Base-by-base conservation (phyloP, 192 early-diverging fungal genomes). In the Coemansia sp. region DNA sequence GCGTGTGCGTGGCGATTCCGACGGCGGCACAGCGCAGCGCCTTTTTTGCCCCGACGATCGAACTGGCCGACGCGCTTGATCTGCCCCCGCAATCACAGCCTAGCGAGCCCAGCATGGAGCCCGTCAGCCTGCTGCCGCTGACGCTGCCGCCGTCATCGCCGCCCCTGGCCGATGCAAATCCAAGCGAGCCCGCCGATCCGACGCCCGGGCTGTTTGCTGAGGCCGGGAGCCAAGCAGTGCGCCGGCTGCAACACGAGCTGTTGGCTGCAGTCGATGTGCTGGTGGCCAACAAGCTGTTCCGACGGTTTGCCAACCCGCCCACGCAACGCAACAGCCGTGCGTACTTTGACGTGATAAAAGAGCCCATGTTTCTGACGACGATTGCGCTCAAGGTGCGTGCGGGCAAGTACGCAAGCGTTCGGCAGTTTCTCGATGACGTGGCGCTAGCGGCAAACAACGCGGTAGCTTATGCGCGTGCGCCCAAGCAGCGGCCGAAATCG, bases 331-430 rank as follows among this genome's bases (percentile, higher is more conserved):
- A 63, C 39, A 63, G 64, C 43, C 68, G 62, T 2, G 79, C 69
- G 20, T 86, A 81, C 54, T 64, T 78, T 32, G 60, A 61, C 11
- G 38, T 69, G 15, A 47, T 81, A 17, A 54, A 67, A 12, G 58
- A 66, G 12, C 80, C 82, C 17, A 79, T 84, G 82, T 78, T 81
- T 57, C 44, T 86, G 26, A 43, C 58, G 3, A 81, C 60, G 15
- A 58, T 84, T 8, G 62, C 41, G 30, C 30, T 35, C n/a, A 74
- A 76, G 22, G 65, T 82, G 10, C 73, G 78, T 25, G 54, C 58
- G 17, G 38, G 54, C 29, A 32, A 75, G 21, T 82, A 82, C 54
- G 11, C 54, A 6, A 42, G 44, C 5, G 53, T 59, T 19, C 54
- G 27, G 4, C 67, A 68, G 22, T 82, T 67, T 32, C 40, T 78